These are phyloP conservation scores for Basidioascus undulatus DNA, from an alignment of 768 basidiomycete species.

Conservation along the genomic window DNA sequence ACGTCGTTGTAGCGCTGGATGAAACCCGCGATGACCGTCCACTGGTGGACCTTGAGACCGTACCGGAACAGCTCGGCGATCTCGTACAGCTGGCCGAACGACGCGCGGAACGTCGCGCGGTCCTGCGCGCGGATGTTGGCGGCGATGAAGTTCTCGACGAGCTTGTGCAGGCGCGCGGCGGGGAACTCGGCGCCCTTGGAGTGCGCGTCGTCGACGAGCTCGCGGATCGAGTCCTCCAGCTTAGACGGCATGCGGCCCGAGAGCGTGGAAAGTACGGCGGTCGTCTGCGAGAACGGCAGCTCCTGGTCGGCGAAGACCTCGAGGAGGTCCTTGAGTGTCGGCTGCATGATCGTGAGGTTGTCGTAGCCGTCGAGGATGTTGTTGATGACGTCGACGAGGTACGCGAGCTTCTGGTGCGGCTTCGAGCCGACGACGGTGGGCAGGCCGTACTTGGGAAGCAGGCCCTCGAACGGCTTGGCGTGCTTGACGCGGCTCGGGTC, in stretches of 20 bases:
- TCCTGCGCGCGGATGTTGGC: constrained; percentile 61
- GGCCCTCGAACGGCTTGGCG: constrained; percentile 91
- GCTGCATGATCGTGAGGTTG: constrained; percentile 71
- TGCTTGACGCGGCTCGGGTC: constrained; percentile 92
- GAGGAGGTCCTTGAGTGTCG: constrained; percentile 67
- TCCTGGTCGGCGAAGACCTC: constrained; percentile 57
- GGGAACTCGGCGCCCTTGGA: constrained; percentile 66
- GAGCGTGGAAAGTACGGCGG: constrained; percentile 58
- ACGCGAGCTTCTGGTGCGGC: constrained; percentile 59
- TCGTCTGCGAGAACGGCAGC: constrained; percentile 67
- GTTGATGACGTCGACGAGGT: constrained; percentile 47
- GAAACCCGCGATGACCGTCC: constrained; percentile 46
- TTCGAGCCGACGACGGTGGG: constrained; percentile 71
- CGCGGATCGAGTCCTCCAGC: constrained; percentile 64
- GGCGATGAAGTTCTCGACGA: constrained; percentile 61
- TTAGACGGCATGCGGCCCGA: constrained; percentile 82
- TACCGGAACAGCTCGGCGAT: constrained; percentile 53
- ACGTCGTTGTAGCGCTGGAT: constrained; percentile 59
- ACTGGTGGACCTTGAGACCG: constrained; percentile 72
- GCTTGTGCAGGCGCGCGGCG: constrained; percentile 55
- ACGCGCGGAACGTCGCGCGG: constrained; percentile 47
- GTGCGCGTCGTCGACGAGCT: constrained; percentile 50
- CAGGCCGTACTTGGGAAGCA: constrained; percentile 63
- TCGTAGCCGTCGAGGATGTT: constrained; percentile 94
- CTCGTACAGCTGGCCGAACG: constrained; percentile 43